phyloP scores from a whole-genome alignment of 768 basidiomycete genomes.

The Tricholoma sp. region DNA sequence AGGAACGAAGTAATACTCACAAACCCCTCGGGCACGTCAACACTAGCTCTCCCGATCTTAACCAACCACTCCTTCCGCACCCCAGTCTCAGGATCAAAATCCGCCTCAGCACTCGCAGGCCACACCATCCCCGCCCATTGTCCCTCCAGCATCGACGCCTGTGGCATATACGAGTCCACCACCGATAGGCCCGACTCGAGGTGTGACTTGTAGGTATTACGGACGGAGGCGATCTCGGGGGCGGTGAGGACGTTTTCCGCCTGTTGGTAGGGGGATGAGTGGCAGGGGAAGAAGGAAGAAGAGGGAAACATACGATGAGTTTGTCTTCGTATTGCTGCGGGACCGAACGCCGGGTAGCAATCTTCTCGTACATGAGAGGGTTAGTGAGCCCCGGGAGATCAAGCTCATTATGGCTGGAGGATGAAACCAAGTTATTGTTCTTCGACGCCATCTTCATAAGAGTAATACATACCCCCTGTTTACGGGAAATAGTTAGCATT shows the following conservation, averaged over 20 bases:
- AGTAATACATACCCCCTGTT: conserved; percentile 33
- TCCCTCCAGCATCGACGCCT: conserved; percentile 50
- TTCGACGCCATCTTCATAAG: not conserved
- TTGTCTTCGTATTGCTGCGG: conserved; percentile 79
- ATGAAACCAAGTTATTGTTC: not conserved
- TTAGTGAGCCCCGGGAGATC: conserved; percentile 85
- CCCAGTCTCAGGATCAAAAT: conserved; percentile 62
- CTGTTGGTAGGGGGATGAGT: conserved; percentile 20
- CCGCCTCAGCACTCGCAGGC: conserved; percentile 54
- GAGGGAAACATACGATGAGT: conserved; percentile 49
- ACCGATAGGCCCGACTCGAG: conserved; percentile 59
- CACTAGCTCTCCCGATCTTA: conserved; percentile 63
- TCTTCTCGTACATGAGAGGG: conserved; percentile 89
- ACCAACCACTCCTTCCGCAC: conserved; percentile 46
- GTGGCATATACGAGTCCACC: conserved; percentile 42
- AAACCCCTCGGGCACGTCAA: conserved; percentile 52
- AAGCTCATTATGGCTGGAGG: conserved; percentile 75
- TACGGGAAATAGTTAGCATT: not conserved
- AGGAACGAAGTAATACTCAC: conserved; percentile 43
- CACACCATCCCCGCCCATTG: conserved; percentile 68
- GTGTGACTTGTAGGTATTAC: conserved; percentile 51
- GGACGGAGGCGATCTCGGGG: conserved; percentile 44
- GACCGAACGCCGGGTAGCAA: conserved; percentile 69
- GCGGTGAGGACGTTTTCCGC: conserved; percentile 47
- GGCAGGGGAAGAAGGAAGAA: not conserved